Base-by-base conservation (phyloP, 441 rosid genomes). In the Adansonia madagascariensis region DNA sequence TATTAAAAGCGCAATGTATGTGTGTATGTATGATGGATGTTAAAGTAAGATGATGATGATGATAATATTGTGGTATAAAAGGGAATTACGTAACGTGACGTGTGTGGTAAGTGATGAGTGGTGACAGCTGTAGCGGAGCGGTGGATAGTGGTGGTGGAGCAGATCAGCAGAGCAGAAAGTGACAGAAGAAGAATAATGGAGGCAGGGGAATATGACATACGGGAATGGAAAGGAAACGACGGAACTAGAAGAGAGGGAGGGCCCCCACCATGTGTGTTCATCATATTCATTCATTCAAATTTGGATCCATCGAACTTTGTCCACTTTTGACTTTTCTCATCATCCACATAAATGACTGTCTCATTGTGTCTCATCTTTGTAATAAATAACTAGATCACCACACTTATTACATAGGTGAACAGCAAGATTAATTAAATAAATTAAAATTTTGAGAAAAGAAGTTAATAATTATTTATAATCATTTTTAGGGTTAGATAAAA, bases 61-160 rank as follows among this genome's bases (percentile, higher is more conserved):
- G 22, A 56, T 56, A 22, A 4, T 18, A 18, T 35, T 35, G 41
- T 35, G 41, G 41, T 35, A 35, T 4, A 4, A 8, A 56, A 56
- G 20, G 61, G 22, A 10, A 8, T 56, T 56, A 56, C 11, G 27
- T 56, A 17, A 56, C 61, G 15, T 49, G 53, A 35, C 41, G 27
- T 56, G 4, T 56, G 61, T 56, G 27, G 61, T 56, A 9, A 6
- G 61, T 56, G 27, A 3, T 56, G 61, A 56, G 22, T 56, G 61
- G 61, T 56, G 61, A 56, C 61, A 56, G 61, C 61, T 56, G 61
- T 56, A 56, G 24, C 61, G 20, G 61, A 18, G 27, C 61, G 24
- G 61, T 56, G 18, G 27, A 56, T 56, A 22, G 61, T 18, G 61
- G 61, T 6, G 61, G 27, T 17, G 61, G 61, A 56, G 24, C 61